Base-by-base conservation (phyloP, 345 rosid species). In the Aquilaria yunnanensis region DNA sequence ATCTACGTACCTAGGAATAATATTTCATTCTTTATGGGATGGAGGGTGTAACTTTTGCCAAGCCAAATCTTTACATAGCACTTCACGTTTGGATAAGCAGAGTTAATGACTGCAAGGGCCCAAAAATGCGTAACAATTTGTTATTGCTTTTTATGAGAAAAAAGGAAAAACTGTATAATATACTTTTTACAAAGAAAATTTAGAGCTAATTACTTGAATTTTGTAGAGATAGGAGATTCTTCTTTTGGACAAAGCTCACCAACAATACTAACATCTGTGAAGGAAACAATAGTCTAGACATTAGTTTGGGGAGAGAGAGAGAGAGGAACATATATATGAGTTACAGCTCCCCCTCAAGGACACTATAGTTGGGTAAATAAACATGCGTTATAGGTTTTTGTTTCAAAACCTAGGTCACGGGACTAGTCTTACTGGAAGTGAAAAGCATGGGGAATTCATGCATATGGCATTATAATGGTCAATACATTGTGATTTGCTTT, bases 391-490 rank as follows among this genome's bases (percentile, higher is more conserved):
- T 12, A 32, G 14, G 54, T 64, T 45, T 56, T 64, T 54, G 54
- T 3, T 13, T n/a, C 14, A 45, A 65, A 59, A 37, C 30, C 52
- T 32, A 33, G 50, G 33, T 57, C 50, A 66, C 12, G 31, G 32
- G 57, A 56, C 54, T 41, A 67, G 55, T 59, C 88, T 85, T 85
- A 94, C 96, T 32, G 97, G 95, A 51, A 88, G 81, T 54, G 99
- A 95, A 78, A 86, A 90, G 69, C 81, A 81, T 2, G 84, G 88
- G 51, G 99, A 94, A 66, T 81, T 83, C 95, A 85, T 76, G 80
- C 86, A 94, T 50, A 88, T 79, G 59, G 85, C 72, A 78, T 78
- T 78, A 70, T 82, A 90, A 75, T 90, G 97, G 68, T 80, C 73
- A 32, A 86, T 80, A 70, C 96, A 90, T 65, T 86, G 90, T 46